These are phyloP conservation scores for Ophiostoma ips DNA, from an alignment of 2,329 filamentous ascomycete genomes.

Conservation along the genomic window DNA sequence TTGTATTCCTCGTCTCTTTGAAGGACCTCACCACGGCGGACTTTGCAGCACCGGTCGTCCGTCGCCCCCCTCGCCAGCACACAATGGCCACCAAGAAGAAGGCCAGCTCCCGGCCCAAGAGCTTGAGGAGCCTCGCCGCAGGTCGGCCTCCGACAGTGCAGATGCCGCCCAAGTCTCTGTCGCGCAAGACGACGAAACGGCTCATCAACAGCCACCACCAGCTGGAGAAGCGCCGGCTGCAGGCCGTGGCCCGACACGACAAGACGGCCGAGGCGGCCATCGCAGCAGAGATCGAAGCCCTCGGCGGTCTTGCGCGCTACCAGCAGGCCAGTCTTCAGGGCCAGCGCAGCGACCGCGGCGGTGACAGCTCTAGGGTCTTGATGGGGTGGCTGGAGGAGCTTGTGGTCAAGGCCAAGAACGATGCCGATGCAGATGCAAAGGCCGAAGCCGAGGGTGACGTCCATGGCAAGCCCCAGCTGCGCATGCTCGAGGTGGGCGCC, in stretches of 20 bases:
- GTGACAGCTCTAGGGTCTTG: slow-evolving; percentile 50
- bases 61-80: too few species aligned
- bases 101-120: slow-evolving; percentile 13
- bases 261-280: slow-evolving; percentile 30
- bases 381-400: slow-evolving; percentile 43
- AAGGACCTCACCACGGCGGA: too few species aligned
- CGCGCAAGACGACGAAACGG: slow-evolving; percentile 47
- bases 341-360: slow-evolving; percentile 50
- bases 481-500: slow-evolving; percentile 79
- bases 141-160: slow-evolving; percentile 44
- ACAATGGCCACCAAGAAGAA: slow-evolving; percentile 36
- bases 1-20: too few species aligned
- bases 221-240: slow-evolving; percentile 46
- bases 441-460: background rate
- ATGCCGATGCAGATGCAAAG: background rate
- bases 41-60: too few species aligned
- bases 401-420: background rate
- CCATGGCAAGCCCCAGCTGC: slow-evolving; percentile 23
- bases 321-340: slow-evolving; percentile 56
- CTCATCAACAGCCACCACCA: slow-evolving; percentile 54
- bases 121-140: slow-evolving; percentile 30
- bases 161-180: slow-evolving; percentile 38
- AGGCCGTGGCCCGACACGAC: slow-evolving; percentile 42
- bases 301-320: slow-evolving; percentile 50
- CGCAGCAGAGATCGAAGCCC: slow-evolving; percentile 37